A percentile compares a stretch with the other conserved stretches of the same genome.
Conservation (phyloP, 371 early-diverging fungal genomes). For the Mortierella sp. region DNA sequence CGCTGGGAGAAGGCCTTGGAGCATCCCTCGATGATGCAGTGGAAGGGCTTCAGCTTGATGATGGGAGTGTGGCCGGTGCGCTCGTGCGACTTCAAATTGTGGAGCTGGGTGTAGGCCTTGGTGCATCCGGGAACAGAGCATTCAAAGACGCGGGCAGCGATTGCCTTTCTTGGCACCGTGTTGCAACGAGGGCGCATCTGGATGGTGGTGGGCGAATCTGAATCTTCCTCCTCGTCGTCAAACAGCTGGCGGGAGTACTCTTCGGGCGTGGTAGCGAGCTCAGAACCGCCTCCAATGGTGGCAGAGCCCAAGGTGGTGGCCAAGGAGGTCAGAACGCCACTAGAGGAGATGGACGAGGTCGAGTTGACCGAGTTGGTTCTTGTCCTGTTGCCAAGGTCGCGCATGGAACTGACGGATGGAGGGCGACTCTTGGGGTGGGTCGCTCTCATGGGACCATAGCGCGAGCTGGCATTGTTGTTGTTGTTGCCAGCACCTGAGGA, state of each 20-base stretch:
- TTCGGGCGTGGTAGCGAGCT: not conserved
- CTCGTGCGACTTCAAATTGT: slow-evolving; percentile 72
- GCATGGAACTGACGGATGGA: slow-evolving; percentile 24
- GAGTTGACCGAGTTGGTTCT: slow-evolving; percentile 47
- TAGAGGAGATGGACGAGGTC: slow-evolving; percentile 41
- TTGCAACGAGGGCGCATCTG: slow-evolving; percentile 32
- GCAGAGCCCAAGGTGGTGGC: slow-evolving; percentile 25
- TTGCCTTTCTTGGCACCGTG: slow-evolving; percentile 42
- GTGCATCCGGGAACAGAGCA: slow-evolving; percentile 60
- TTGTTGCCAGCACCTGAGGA: slow-evolving; percentile 5
- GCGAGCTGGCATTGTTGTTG: slow-evolving; percentile 13
- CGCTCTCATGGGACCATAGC: slow-evolving; percentile 32
- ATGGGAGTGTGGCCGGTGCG: slow-evolving; percentile 64
- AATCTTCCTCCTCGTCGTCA: slow-evolving; percentile 39
- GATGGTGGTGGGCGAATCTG: slow-evolving; percentile 43
- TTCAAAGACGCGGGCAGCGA: slow-evolving; percentile 51
- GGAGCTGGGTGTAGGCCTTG: slow-evolving; percentile 67
- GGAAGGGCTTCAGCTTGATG: slow-evolving; percentile 52
- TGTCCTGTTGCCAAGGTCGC: slow-evolving; percentile 35
- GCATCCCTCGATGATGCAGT: slow-evolving; percentile 53
- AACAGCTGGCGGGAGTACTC: slow-evolving; percentile 6
- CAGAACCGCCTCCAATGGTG: slow-evolving; percentile 9
- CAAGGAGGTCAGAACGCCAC: slow-evolving; percentile 30
- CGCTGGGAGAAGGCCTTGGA: slow-evolving; percentile 55
- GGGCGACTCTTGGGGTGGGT: slow-evolving; percentile 31